Percentiles rank a stretch among this genome's conserved stretches.
Evolutionary conservation across 164 flowering plant genomes (phyloP).

Genomic region (Chloranthus sessilifolius): DNA sequence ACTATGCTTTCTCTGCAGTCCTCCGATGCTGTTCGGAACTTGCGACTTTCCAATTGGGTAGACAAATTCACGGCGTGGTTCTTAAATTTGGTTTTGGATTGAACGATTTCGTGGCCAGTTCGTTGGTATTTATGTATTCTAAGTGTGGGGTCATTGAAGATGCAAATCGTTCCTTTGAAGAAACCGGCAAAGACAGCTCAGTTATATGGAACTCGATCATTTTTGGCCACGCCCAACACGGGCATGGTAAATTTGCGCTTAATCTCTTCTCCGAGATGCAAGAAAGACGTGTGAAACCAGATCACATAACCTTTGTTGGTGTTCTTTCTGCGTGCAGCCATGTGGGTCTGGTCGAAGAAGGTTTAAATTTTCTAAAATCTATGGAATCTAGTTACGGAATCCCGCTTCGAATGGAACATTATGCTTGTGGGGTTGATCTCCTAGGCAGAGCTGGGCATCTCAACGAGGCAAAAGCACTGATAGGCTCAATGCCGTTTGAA

Average conservation of each 20-base stretch:
- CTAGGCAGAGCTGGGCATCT: slow-evolving; percentile 73
- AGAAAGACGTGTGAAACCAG: slow-evolving; percentile 45
- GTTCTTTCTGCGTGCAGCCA: slow-evolving; percentile 86
- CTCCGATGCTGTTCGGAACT: slow-evolving; percentile 72
- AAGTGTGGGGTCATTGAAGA: slow-evolving; percentile 82
- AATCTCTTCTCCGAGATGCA: slow-evolving; percentile 60
- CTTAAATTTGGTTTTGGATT: slow-evolving; percentile 47
- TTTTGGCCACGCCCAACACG: slow-evolving; percentile 87
- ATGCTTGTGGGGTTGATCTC: slow-evolving; percentile 79
- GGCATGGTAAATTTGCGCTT: slow-evolving; percentile 60
- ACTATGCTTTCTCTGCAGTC: slow-evolving; percentile 66
- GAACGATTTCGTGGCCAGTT: slow-evolving; percentile 63
- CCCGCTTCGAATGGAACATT: slow-evolving; percentile 73
- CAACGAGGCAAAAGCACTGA: slow-evolving; percentile 49
- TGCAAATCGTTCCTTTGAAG: slow-evolving; percentile 60
- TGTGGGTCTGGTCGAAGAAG: slow-evolving; percentile 66
- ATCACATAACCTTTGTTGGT: slow-evolving; percentile 83
- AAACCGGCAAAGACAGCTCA: slow-evolving; percentile 37
- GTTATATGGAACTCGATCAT: slow-evolving; percentile 75
- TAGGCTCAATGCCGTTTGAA: slow-evolving; percentile 68
- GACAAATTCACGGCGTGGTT: slow-evolving; percentile 61
- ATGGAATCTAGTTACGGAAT: slow-evolving; percentile 68
- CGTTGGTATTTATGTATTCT: slow-evolving; percentile 78
- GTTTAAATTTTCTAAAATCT: slow-evolving; percentile 31
- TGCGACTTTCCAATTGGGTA: slow-evolving; percentile 71